These are phyloP conservation scores for Telfairia occidentalis DNA, from an alignment of 331 rosid genomes.

Conservation along the genomic window DNA sequence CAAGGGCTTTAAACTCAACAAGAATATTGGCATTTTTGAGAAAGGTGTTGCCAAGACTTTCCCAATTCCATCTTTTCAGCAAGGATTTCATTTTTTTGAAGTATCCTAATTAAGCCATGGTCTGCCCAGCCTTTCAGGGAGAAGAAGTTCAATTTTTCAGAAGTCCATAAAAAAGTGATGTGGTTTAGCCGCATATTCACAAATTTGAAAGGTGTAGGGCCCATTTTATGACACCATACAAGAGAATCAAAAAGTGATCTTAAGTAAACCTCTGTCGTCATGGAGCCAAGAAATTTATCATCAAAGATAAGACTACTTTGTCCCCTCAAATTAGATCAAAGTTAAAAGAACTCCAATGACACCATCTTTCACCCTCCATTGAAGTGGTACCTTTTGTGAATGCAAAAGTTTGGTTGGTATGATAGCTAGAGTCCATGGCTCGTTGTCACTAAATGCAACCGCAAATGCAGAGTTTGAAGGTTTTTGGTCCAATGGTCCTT, in stretches of 20 bases:
- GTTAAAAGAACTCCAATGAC: not conserved
- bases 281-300: too few relatives aligned
- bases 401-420: not conserved
- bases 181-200: too few relatives aligned
- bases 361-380: not conserved
- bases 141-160: not conserved
- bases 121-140: not conserved
- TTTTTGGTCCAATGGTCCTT: not conserved
- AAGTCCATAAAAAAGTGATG: too few relatives aligned
- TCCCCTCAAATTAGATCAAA: too few relatives aligned
- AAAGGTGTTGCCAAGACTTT: not conserved
- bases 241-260: too few relatives aligned
- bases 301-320: too few relatives aligned
- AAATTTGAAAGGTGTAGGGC: too few relatives aligned
- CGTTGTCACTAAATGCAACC: not conserved
- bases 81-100: too few relatives aligned
- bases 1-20: not conserved
- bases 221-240: too few relatives aligned
- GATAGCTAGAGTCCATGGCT: not conserved
- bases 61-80: not conserved
- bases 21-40: not conserved
- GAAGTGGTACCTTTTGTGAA: not conserved
- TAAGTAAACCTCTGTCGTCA: too few relatives aligned
- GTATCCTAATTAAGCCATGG: not conserved
- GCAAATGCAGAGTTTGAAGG: not conserved